Conservation (phyloP, 805 yeast species). For the Kockiozyma suomiensis region DNA sequence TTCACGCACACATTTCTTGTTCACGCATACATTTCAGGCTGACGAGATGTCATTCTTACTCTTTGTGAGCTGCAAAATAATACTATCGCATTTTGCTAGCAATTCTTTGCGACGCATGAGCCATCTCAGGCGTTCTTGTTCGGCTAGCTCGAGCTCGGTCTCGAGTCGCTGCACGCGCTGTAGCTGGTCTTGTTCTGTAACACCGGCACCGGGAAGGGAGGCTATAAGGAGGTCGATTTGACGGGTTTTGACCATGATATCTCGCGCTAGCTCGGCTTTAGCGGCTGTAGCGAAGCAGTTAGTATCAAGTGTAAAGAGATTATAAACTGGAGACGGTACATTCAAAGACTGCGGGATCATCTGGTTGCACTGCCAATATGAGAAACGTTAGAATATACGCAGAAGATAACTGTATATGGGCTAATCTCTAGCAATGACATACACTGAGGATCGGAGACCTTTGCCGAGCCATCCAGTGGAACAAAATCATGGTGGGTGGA, state of each 20-base stretch:
- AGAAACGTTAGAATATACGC: neutral
- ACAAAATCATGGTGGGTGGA: constrained; percentile 59
- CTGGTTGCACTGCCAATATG: constrained; percentile 18
- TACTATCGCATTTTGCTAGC: constrained; percentile 28
- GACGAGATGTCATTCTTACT: constrained; percentile 25
- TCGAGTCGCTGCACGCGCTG: constrained; percentile 63
- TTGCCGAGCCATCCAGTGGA: constrained; percentile 26
- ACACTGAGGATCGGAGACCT: constrained; percentile 30
- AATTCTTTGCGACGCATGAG: constrained; percentile 16
- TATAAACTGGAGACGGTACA: constrained; percentile 5
- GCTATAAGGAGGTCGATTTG: constrained; percentile 86
- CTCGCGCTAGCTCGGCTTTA: constrained; percentile 78
- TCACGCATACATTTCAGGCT: neutral
- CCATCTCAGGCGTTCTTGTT: constrained; percentile 22
- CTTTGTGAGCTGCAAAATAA: constrained; percentile 24
- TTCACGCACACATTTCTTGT: too few relatives aligned
- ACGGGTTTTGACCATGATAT: constrained; percentile 79
- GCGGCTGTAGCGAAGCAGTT: constrained; percentile 41
- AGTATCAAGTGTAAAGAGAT: neutral
- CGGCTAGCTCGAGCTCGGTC: constrained; percentile 45
- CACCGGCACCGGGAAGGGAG: constrained; percentile 90
- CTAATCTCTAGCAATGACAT: too few relatives aligned
- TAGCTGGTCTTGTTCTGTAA: constrained; percentile 73
- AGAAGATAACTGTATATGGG: neutral
- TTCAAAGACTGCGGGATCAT: constrained; percentile 29